phyloP scores from a whole-genome alignment of 2,329 filamentous ascomycete genomes.

The Samsoniella hepiali region DNA sequence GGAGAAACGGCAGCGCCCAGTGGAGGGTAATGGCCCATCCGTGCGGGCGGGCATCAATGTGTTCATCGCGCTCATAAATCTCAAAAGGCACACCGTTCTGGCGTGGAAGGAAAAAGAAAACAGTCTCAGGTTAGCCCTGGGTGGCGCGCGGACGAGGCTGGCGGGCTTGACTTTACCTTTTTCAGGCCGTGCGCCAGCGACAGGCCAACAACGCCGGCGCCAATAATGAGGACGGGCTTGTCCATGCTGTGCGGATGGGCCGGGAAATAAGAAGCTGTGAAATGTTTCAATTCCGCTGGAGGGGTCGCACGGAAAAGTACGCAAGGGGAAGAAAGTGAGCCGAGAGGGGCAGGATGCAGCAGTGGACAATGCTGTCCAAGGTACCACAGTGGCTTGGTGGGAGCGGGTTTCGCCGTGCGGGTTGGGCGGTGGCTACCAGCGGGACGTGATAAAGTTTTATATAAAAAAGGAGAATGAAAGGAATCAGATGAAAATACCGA shows the following conservation, averaged over 20 bases:
- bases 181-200: conserved; percentile 36
- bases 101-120: neutral
- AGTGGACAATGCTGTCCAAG: neutral
- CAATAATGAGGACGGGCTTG: conserved; percentile 35
- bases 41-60: conserved; percentile 33
- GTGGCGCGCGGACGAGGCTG: neutral
- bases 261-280: no score
- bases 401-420: neutral
- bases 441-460: neutral
- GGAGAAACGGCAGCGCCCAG: conserved; percentile 45
- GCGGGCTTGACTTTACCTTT: conserved; percentile 26
- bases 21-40: conserved; percentile 61
- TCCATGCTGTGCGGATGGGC: conserved; percentile 1
- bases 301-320: neutral
- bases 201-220: conserved; percentile 37
- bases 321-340: neutral
- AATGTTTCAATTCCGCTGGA: no score
- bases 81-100: conserved; percentile 32
- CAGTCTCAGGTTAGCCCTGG: neutral
- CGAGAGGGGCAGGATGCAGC: neutral
- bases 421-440: neutral
- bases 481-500: no score
- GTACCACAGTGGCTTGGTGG: neutral
- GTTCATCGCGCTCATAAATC: conserved; percentile 31
- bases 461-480: no score